phyloP scores from a whole-genome alignment of 805 yeast species.

The Limtongozyma cylindracea region DNA sequence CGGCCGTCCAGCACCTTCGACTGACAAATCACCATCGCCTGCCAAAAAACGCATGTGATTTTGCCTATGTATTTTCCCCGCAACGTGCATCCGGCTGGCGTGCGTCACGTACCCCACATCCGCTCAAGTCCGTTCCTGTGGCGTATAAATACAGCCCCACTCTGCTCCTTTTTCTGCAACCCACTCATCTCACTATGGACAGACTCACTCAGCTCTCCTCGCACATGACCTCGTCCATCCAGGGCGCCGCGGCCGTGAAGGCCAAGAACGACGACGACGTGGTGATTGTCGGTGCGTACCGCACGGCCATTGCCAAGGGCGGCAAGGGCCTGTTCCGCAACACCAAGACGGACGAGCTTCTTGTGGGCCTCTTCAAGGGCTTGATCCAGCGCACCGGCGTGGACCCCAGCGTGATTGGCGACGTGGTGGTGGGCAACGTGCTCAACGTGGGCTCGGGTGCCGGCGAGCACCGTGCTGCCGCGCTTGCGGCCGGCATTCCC shows the following conservation, averaged over 20 bases:
- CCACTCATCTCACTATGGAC: constrained; percentile 7
- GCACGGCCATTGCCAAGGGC: constrained; percentile 78
- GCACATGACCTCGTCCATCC: constrained; percentile 14
- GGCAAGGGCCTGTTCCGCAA: constrained; percentile 75
- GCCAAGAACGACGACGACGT: constrained; percentile 67
- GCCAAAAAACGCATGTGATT: too few relatives aligned
- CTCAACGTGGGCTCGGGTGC: constrained; percentile 88
- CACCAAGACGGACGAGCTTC: constrained; percentile 55
- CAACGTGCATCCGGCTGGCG: too few relatives aligned
- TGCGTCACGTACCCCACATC: too few relatives aligned
- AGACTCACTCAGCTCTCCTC: constrained; percentile 20
- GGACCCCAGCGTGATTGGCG: constrained; percentile 37
- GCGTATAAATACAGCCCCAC: too few relatives aligned
- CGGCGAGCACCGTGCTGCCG: constrained; percentile 82
- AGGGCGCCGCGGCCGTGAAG: constrained; percentile 13
- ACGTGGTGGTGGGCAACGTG: constrained; percentile 79
- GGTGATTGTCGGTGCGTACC: constrained; percentile 71
- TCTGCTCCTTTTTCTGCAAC: neutral
- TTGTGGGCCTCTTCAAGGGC: constrained; percentile 36
- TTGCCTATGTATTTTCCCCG: too few relatives aligned
- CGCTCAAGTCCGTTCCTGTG: too few relatives aligned
- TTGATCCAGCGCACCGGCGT: constrained; percentile 27
- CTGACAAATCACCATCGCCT: too few relatives aligned
- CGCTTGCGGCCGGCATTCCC: constrained; percentile 79
- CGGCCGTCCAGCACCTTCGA: too few relatives aligned